Conservation (phyloP, 139 green algal species). For the Chlamydomonas urium region DNA sequence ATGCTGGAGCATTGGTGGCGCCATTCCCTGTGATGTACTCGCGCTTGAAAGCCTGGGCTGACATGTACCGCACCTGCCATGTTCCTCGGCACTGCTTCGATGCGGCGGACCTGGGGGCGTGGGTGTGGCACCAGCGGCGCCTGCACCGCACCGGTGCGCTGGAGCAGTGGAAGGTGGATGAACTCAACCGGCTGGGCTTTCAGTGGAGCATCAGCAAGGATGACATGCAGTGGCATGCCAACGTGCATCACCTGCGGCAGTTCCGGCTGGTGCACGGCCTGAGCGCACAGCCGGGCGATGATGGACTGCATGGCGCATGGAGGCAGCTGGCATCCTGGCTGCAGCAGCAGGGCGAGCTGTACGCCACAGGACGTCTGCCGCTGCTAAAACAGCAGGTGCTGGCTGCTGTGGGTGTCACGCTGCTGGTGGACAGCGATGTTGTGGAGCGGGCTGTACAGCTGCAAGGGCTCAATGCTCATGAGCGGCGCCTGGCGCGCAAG, state of each 20-base stretch:
- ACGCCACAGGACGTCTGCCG: not conserved
- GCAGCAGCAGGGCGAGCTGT: not conserved
- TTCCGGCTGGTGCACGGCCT: not conserved
- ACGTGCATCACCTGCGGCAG: not conserved
- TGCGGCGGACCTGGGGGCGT: not conserved
- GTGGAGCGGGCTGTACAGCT: not conserved
- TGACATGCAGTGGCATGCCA: not conserved
- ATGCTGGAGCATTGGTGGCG: no score
- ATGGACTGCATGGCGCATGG: not conserved
- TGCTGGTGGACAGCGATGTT: no score
- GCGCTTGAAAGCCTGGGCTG: not conserved
- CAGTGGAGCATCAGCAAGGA: not conserved
- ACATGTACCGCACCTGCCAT: not conserved
- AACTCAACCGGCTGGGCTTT: slow-evolving; percentile 9
- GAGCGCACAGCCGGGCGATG: not conserved
- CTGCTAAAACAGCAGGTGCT: not conserved
- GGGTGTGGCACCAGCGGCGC: not conserved
- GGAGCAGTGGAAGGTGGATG: not conserved
- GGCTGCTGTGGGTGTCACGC: not conserved
- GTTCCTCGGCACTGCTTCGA: not conserved
- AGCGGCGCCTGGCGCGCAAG: not conserved
- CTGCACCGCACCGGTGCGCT: not conserved
- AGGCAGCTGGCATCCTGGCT: not conserved
- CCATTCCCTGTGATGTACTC: no score
- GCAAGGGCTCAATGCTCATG: not conserved